A percentile compares a stretch with the other conserved stretches of the same genome.
Conservation (phyloP, 1,284 basidiomycete genomes). For the Stygiomarasmius scandens region DNA sequence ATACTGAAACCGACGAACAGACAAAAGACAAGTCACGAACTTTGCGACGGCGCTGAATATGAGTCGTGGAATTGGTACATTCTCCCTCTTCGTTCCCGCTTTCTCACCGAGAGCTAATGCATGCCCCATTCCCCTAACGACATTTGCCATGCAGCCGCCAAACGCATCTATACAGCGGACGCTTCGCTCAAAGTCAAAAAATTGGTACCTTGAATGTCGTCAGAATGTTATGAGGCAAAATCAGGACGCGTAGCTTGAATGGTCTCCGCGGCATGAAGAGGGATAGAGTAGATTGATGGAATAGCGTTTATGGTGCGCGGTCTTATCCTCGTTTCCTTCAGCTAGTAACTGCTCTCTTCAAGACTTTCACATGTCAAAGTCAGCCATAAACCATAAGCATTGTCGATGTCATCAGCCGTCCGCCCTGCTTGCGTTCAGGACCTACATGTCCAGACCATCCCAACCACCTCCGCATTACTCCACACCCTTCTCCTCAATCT, state of each 20-base stretch:
- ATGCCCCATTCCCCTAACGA: slow-evolving; percentile 30
- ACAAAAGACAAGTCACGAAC: slow-evolving; percentile 78
- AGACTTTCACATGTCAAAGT: slow-evolving; percentile 91
- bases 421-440: slow-evolving; percentile 70
- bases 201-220: slow-evolving; percentile 84
- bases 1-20: too few relatives aligned
- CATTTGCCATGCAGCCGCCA: slow-evolving; percentile 93
- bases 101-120: too few relatives aligned
- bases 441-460: background rate
- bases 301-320: slow-evolving; percentile 79
- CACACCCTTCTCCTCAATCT: slow-evolving; percentile 70
- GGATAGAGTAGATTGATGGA: slow-evolving; percentile 89
- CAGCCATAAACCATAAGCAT: slow-evolving; percentile 74
- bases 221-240: slow-evolving; percentile 50
- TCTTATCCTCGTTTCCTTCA: background rate
- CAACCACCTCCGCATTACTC: slow-evolving; percentile 53
- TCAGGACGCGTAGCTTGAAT: slow-evolving; percentile 63
- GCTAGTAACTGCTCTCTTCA: background rate
- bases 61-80: slow-evolving; percentile 85
- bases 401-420: slow-evolving; percentile 78
- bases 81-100: too few relatives aligned
- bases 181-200: slow-evolving; percentile 85
- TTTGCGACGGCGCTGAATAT: slow-evolving; percentile 94
- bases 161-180: slow-evolving; percentile 92
- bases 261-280: slow-evolving; percentile 80